Evolutionary conservation across 768 basidiomycete genomes (phyloP).

Genomic region (Ramaria sp.): DNA sequence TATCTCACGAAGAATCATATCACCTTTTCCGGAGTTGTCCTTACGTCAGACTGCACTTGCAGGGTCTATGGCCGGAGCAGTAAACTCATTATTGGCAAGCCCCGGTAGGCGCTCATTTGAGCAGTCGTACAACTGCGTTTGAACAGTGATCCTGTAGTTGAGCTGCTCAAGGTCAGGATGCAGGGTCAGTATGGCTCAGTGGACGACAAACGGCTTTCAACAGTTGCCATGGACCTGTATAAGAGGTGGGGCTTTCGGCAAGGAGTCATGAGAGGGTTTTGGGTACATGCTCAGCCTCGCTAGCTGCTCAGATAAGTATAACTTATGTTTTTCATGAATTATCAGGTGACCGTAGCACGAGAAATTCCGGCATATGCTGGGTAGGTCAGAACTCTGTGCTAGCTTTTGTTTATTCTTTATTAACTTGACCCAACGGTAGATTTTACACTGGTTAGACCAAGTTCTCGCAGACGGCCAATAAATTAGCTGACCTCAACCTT

Average conservation of each 20-base stretch:
- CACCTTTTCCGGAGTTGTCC: conserved; percentile 79
- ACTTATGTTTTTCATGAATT: background rate
- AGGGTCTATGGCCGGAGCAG: conserved; percentile 87
- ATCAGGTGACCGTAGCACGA: conserved; percentile 75
- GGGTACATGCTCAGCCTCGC: conserved; percentile 43
- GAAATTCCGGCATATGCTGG: conserved; percentile 97
- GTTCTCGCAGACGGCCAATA: conserved; percentile 2
- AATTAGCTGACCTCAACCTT: conserved; percentile 7
- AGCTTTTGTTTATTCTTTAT: background rate
- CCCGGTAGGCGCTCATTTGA: conserved; percentile 45
- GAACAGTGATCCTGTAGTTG: conserved; percentile 38
- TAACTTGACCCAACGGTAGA: conserved; percentile 23
- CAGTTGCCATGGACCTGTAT: conserved; percentile 78
- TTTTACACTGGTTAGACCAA: conserved; percentile 49
- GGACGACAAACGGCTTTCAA: conserved; percentile 66
- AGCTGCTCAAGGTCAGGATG: conserved; percentile 99
- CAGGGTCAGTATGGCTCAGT: conserved; percentile 86
- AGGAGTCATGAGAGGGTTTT: conserved; percentile 95
- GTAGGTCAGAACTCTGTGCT: conserved; percentile 28
- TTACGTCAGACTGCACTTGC: conserved; percentile 74
- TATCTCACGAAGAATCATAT: conserved; percentile 70
- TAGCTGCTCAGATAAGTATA: background rate
- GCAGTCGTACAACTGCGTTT: background rate
- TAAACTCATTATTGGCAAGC: conserved; percentile 82
- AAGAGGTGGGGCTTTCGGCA: conserved; percentile 70